phyloP scores from a whole-genome alignment of 108 stramenopile genomes.

The Nitzschia inconspicua region DNA sequence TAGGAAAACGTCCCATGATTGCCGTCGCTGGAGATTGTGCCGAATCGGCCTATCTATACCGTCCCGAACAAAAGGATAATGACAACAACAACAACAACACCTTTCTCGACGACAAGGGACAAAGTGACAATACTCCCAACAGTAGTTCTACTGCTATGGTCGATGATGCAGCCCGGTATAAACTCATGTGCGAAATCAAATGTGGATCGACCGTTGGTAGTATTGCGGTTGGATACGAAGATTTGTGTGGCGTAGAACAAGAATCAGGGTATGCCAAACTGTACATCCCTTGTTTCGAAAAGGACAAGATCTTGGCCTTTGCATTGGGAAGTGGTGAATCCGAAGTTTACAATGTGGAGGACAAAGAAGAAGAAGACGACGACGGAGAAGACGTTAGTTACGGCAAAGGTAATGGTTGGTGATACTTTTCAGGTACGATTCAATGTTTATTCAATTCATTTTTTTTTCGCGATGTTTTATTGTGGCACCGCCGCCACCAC shows the following conservation, averaged over 20 bases:
- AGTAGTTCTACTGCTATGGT: no score
- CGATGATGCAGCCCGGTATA: conserved; percentile 59
- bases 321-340: conserved; percentile 59
- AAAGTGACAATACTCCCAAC: neutral
- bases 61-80: conserved; percentile 50
- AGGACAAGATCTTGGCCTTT: conserved; percentile 90
- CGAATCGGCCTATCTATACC: conserved; percentile 93
- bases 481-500: no score
- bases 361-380: neutral
- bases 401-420: no score
- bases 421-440: no score
- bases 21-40: conserved; percentile 93
- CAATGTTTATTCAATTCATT: no score
- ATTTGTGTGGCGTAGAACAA: conserved; percentile 62
- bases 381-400: no score
- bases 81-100: neutral
- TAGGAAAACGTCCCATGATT: conserved; percentile 79
- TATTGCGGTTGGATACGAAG: conserved; percentile 88
- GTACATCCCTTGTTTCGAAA: conserved; percentile 92
- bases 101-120: neutral
- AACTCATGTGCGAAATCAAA: conserved; percentile 90
- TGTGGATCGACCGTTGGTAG: conserved; percentile 90
- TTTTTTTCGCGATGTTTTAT: no score
- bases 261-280: conserved; percentile 90
- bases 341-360: no score